A percentile compares a stretch with the other conserved stretches of the same genome.
Evolutionary conservation across 2,329 filamentous ascomycete species (phyloP).

Genomic region (Myotisia sp.): DNA sequence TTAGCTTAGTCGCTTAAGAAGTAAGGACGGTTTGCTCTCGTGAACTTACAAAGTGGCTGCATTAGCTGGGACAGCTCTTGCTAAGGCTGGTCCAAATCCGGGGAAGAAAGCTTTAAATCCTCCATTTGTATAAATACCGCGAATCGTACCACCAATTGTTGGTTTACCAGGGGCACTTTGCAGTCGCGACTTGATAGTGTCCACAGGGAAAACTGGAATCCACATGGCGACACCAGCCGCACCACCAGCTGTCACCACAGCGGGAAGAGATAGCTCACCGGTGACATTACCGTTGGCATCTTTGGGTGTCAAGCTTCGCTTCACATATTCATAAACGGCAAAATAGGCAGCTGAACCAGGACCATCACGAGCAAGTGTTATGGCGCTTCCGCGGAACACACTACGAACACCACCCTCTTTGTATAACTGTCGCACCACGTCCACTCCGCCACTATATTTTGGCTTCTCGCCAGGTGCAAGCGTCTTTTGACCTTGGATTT

Average conservation of each 20-base stretch:
- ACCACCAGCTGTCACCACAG: constrained; percentile 74
- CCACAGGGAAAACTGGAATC: constrained; percentile 95
- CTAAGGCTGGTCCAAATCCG: constrained; percentile 81
- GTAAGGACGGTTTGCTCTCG: no score
- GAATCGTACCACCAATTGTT: constrained; percentile 64
- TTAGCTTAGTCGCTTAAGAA: constrained; percentile 10
- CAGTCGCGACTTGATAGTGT: constrained; percentile 87
- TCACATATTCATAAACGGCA: constrained; percentile 91
- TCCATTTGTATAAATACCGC: constrained; percentile 66
- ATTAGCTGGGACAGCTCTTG: constrained; percentile 87
- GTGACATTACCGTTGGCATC: constrained; percentile 59
- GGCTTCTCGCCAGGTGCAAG: constrained; percentile 82
- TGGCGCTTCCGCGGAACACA: constrained; percentile 80
- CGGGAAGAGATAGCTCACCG: constrained; percentile 65
- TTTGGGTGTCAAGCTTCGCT: constrained; percentile 69
- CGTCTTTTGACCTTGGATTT: constrained; percentile 85
- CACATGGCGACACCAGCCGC: constrained; percentile 95
- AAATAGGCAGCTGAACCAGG: constrained; percentile 93
- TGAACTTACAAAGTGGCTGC: constrained; percentile 65
- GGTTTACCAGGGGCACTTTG: constrained; percentile 82
- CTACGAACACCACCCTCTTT: constrained; percentile 75
- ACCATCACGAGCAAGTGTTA: constrained; percentile 85
- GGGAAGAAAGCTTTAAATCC: constrained; percentile 93
- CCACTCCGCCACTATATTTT: constrained; percentile 70
- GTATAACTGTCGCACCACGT: constrained; percentile 90